Conservation (phyloP, 2,329 filamentous ascomycete species). For the Ascosphaera apis region DNA sequence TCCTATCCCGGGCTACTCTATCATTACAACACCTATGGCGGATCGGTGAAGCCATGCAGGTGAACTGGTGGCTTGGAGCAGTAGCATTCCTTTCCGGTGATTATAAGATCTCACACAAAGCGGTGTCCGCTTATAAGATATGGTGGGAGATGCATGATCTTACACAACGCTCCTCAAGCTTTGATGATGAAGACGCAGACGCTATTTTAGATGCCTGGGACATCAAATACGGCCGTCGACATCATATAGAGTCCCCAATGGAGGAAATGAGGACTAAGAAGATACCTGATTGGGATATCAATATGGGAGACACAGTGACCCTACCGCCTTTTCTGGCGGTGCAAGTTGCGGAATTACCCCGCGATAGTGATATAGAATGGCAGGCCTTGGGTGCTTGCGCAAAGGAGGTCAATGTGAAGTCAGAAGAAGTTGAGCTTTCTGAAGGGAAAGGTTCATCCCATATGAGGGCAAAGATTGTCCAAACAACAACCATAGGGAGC, state of each 20-base stretch:
- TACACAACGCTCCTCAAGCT: too few relatives aligned
- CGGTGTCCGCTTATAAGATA: slow-evolving; percentile 16
- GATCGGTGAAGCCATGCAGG: slow-evolving; percentile 47
- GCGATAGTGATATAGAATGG: slow-evolving; percentile 62
- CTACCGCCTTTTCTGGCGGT: slow-evolving; percentile 49
- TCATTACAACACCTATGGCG: slow-evolving; percentile 78
- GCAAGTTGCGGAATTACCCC: slow-evolving; percentile 55
- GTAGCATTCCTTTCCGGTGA: slow-evolving; percentile 46
- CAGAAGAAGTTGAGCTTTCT: slow-evolving; percentile 4
- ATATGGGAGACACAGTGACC: slow-evolving; percentile 7
- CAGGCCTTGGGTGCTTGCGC: slow-evolving; percentile 39
- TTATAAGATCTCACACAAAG: slow-evolving; percentile 14
- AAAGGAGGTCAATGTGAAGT: slow-evolving; percentile 10
- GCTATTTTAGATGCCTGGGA: slow-evolving; percentile 24
- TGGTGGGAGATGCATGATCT: slow-evolving; percentile 25
- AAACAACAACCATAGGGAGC: too few relatives aligned
- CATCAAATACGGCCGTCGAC: slow-evolving; percentile 32
- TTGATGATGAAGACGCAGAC: slow-evolving; percentile 28
- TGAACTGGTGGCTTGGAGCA: slow-evolving; percentile 51
- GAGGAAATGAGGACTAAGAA: slow-evolving; percentile 7
- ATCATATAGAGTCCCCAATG: slow-evolving; percentile 12
- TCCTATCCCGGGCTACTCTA: slow-evolving; percentile 39
- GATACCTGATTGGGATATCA: slow-evolving; percentile 11
- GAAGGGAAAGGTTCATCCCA: slow-evolving; percentile 8
- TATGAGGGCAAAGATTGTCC: too few relatives aligned